Base-by-base conservation (phyloP, 805 yeast genomes). In the Ogataea nitratoaversa region DNA sequence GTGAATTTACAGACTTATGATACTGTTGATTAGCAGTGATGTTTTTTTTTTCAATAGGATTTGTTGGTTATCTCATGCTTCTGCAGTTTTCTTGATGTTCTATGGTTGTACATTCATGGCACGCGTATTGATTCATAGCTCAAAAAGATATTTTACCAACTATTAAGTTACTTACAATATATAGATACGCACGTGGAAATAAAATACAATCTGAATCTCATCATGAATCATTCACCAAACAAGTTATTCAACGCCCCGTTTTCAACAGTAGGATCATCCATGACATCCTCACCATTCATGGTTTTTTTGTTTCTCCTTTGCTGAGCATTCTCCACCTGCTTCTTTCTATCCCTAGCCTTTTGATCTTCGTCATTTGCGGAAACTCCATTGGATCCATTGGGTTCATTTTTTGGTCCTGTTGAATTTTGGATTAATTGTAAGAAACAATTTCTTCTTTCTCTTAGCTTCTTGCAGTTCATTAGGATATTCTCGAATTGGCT, bases 401-500 rank as follows among this genome's bases (percentile, higher is more conserved):
- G 69, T 8, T 65, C 70, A 29, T 62, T 63, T 49, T 69, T 77
- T 46, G 78, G 79, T 8, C 27, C 22, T 17, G 84, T 76, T 14
- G 31, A 29, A 40, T 76, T 44, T 24, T 50, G 49, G n/a, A 90
- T 70, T 57, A 87, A 78, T 45, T 85, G 93, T 44, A 87, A 62
- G 62, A 90, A 74, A 19, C 88, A 79, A 19, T 84, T 79, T 47
- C 95, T 72, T 65, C 88, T 95, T 52, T 85, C 93, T 47, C 89
- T 75, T 49, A 83, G 66, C 34, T 80, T 72, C 57, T 80, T 75
- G n/a, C 87, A 79, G 36, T 72, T 73, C 37, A 78, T 74, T 34
- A 90, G 63, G 29, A 78, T 66, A 13, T 66, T 66, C 54, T 87
- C 95, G 48, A 90, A 77, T 40, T 74, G 72, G 37, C 74, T 70